These are phyloP conservation scores for Fraxinus velutina DNA, from an alignment of 305 asterid species.

Conservation along the genomic window DNA sequence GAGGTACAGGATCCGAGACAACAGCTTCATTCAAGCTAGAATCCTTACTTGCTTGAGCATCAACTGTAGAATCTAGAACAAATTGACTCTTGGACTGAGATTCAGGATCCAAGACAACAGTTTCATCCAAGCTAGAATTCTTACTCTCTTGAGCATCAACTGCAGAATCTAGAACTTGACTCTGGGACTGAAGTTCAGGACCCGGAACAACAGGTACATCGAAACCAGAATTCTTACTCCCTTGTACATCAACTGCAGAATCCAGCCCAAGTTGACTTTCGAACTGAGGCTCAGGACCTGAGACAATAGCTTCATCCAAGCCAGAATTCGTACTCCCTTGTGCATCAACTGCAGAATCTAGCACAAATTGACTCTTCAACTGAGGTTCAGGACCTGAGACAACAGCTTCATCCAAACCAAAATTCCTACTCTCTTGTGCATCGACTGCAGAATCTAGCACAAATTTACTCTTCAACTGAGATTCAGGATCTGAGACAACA, in stretches of 20 bases:
- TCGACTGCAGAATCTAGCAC: not conserved
- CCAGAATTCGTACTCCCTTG: not conserved
- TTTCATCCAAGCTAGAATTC: not conserved
- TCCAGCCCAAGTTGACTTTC: constrained; percentile 5
- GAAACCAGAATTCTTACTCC: not conserved
- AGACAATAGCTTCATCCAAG: not conserved
- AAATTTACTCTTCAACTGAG: not conserved
- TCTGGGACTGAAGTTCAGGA: constrained; percentile 19
- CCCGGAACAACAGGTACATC: constrained; percentile 3
- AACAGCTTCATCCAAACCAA: not conserved
- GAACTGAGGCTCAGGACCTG: not conserved
- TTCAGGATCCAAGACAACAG: not conserved
- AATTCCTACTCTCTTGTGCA: not conserved
- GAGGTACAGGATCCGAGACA: not conserved
- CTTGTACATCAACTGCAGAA: constrained; percentile 15
- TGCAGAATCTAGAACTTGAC: not conserved
- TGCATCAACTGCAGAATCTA: not conserved
- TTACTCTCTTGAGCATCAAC: constrained; percentile 16
- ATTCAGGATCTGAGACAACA: not conserved
- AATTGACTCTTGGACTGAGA: not conserved
- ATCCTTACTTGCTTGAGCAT: not conserved
- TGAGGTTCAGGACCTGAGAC: not conserved
- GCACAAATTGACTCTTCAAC: constrained; percentile 5
- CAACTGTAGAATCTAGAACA: not conserved
- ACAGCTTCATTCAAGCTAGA: constrained; percentile 1